A percentile compares a stretch with the other conserved stretches of the same genome.
phyloP scores from a whole-genome alignment of 2,329 filamentous ascomycete genomes.

The Botrytis aclada region DNA sequence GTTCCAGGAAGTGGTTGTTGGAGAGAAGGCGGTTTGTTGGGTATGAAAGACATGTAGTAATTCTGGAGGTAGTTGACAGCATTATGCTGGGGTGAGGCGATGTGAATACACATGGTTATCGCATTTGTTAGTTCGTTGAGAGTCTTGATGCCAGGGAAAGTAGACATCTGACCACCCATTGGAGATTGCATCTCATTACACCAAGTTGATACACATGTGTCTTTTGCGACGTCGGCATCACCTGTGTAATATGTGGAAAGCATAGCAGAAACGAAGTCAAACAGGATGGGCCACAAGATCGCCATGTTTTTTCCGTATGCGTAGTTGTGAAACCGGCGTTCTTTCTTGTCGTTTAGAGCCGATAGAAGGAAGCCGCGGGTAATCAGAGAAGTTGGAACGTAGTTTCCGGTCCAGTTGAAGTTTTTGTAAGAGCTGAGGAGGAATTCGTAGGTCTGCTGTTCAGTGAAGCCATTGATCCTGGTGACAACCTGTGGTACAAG shows the following conservation, averaged over 20 bases:
- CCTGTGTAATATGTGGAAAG: conserved; percentile 39
- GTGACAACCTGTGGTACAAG: conserved; percentile 6
- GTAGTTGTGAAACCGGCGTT: conserved; percentile 47
- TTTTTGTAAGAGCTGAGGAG: conserved; percentile 20
- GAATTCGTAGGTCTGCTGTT: conserved; percentile 15
- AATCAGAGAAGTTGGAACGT: conserved; percentile 46
- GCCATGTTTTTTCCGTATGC: conserved; percentile 47
- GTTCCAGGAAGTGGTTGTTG: conserved; percentile 38
- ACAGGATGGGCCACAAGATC: conserved; percentile 45
- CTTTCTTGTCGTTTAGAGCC: conserved; percentile 33
- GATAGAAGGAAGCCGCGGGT: conserved; percentile 44
- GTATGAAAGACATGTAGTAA: conserved; percentile 49
- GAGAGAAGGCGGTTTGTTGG: conserved; percentile 44
- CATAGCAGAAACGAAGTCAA: conserved; percentile 43
- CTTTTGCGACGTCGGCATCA: conserved; percentile 36
- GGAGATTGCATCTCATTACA: conserved; percentile 41
- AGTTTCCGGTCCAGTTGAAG: conserved; percentile 30
- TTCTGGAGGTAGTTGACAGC: conserved; percentile 52
- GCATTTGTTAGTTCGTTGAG: conserved; percentile 45
- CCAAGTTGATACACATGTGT: conserved; percentile 42
- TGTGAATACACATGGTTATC: conserved; percentile 52
- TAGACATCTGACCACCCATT: conserved; percentile 41
- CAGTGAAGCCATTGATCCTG: conserved; percentile 15
- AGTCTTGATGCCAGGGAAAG: conserved; percentile 45
- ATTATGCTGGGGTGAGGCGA: conserved; percentile 49